Evolutionary conservation across 495 filamentous ascomycete genomes (phyloP), one percentile per base, ranked within the genome.

Genomic region (Schizothecium vesticola): DNA sequence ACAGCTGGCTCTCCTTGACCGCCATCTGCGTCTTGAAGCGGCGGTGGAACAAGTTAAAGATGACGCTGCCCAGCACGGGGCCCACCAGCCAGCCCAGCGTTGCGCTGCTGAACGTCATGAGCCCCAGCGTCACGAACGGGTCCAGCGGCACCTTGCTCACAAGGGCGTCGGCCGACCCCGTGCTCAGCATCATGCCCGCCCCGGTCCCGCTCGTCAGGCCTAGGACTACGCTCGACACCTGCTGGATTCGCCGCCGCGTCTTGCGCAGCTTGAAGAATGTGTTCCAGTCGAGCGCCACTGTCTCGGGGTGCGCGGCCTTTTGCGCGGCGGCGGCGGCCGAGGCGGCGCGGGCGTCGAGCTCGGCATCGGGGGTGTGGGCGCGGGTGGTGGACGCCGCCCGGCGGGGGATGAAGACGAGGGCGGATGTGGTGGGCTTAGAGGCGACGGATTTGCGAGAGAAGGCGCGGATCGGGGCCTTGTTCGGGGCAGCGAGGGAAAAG

Each of bases 1-100:
- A 96, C 84, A 99, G 96, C 74, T 93, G 90, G 70, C 88, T 90
- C 80, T 99, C 95, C 84, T 97, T 97, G 90, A 85, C 76, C 1
- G 82, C 84, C 80, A 98, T 91, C 71, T 90, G 85, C 63, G 75
- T 77, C 78, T 86, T 88, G 70, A 85, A 87, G 69, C 85, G 82
- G 71, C 87, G 80, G 78, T 94, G 87, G 70, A 88, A 79, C 65
- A 86, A 55, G 70, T 91, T 88, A 83, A 97, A 99, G 19, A 91
- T 78, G 16, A 81, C 84, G 31, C 88, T 89, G 0, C 95, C 95
- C 23, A 97, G 65, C 70, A 89, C 86, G 3, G 95, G 95, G 0
- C 95, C 95, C 22, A 86, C 75, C 64, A 99, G 79, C 95, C 95
- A 99, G 3, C 95, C 95, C 13, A 86, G 81, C 12, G 87, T 92